phyloP scores from a whole-genome alignment of 495 filamentous ascomycete genomes.

The Aspergillus bridgeri region DNA sequence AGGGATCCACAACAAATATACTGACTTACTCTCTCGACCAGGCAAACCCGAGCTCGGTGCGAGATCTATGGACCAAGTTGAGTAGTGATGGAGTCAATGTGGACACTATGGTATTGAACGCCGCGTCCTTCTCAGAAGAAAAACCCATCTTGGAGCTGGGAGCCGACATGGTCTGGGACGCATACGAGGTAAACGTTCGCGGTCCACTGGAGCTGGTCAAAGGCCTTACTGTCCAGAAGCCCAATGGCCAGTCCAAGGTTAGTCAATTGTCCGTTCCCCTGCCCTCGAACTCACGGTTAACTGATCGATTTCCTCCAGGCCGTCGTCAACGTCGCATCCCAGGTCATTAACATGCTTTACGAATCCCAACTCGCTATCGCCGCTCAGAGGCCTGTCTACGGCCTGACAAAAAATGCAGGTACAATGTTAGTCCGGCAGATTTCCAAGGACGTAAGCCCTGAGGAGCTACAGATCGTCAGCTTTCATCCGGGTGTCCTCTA shows the following conservation, averaged over 20 bases:
- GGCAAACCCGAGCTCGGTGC: not conserved
- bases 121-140: not conserved
- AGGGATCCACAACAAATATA: not conserved
- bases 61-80: not conserved
- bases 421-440: not conserved
- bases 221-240: not conserved
- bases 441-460: not conserved
- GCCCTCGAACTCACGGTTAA: not conserved
- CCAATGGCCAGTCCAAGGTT: not conserved
- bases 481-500: conserved; percentile 3
- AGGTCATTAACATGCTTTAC: not conserved
- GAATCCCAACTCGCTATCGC: not conserved
- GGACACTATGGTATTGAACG: conserved; percentile 4
- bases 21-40: not conserved
- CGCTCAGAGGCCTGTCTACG: not conserved
- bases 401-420: conserved; percentile 1
- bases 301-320: not conserved
- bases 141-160: not conserved
- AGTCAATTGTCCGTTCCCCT: not conserved
- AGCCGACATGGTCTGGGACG: not conserved
- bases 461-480: conserved; percentile 3
- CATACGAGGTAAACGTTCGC: not conserved
- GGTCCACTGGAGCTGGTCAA: not conserved
- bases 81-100: not conserved
- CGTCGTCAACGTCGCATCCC: not conserved